Conservation (phyloP, 2,329 filamentous ascomycete genomes). For the Exophiala oligosperma region DNA sequence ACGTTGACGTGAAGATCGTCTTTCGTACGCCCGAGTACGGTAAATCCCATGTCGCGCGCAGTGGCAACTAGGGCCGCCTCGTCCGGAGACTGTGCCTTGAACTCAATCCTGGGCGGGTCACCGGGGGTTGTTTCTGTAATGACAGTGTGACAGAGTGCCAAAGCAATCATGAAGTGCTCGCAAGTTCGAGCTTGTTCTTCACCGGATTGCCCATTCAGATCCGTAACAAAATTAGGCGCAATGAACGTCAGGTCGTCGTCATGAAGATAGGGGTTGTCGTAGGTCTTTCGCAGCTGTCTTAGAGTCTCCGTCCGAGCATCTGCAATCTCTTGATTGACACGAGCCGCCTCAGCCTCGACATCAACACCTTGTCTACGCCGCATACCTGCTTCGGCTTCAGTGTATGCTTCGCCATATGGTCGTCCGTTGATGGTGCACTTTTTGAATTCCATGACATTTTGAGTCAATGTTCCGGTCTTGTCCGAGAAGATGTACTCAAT, state of each 20-base stretch:
- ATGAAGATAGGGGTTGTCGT: constrained; percentile 87
- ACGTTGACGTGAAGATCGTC: constrained; percentile 85
- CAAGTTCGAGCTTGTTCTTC: constrained; percentile 74
- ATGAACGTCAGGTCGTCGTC: constrained; percentile 91
- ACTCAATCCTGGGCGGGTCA: constrained; percentile 87
- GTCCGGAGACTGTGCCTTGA: constrained; percentile 96
- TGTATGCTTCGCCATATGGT: constrained; percentile 95
- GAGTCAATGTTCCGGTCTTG: constrained; percentile 86
- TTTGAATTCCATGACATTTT: constrained; percentile 99
- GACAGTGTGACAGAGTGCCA: constrained; percentile 95
- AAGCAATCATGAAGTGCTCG: constrained; percentile 87
- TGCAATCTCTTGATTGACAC: constrained; percentile 75
- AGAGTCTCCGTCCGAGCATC: constrained; percentile 73
- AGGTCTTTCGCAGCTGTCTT: constrained; percentile 68
- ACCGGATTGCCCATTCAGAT: constrained; percentile 76
- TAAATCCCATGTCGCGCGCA: constrained; percentile 92
- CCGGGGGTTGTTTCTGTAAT: constrained; percentile 87
- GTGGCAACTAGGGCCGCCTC: constrained; percentile 93
- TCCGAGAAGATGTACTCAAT: constrained; percentile 99
- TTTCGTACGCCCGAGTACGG: constrained; percentile 75
- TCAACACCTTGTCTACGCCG: constrained; percentile 87
- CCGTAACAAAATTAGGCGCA: constrained; percentile 82
- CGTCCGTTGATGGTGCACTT: constrained; percentile 97
- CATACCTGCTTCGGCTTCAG: constrained; percentile 94
- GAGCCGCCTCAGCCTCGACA: constrained; percentile 74